Percentiles rank a stretch among this genome's conserved stretches.
These are phyloP conservation scores for Tagetes patula DNA, from an alignment of 129 eudicot genomes.

Conservation along the genomic window DNA sequence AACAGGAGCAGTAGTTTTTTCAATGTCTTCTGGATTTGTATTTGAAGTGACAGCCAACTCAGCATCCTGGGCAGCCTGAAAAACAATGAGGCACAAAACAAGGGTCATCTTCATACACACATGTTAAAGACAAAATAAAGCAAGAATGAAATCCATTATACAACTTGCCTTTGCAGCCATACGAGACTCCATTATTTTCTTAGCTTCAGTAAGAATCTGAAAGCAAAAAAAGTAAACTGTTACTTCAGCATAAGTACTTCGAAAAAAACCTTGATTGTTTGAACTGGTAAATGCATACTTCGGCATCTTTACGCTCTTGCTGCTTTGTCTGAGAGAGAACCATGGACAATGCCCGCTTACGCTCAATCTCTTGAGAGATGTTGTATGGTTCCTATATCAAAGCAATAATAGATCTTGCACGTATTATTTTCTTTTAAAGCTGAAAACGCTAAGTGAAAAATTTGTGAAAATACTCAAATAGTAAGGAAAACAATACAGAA, in stretches of 20 bases:
- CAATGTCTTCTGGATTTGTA: slow-evolving; percentile 52
- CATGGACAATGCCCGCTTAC: slow-evolving; percentile 86
- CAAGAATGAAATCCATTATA: background rate
- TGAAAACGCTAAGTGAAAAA: slow-evolving; percentile 1
- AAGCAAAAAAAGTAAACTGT: background rate
- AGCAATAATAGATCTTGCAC: background rate
- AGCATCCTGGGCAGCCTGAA: slow-evolving; percentile 67
- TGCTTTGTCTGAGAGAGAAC: slow-evolving; percentile 93
- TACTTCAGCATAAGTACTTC: background rate
- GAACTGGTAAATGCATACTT: slow-evolving; percentile 45
- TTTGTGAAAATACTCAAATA: background rate
- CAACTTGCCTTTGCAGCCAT: slow-evolving; percentile 76
- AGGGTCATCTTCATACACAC: background rate
- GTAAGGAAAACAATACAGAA: background rate
- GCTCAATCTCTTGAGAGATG: slow-evolving; percentile 75
- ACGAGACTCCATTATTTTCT: slow-evolving; percentile 76
- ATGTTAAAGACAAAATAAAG: slow-evolving; percentile 1
- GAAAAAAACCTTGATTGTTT: background rate
- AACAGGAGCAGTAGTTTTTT: slow-evolving; percentile 38
- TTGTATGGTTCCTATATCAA: slow-evolving; percentile 74
- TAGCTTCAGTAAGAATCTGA: slow-evolving; percentile 91
- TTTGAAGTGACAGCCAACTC: slow-evolving; percentile 47
- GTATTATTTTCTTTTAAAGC: background rate
- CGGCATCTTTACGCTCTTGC: slow-evolving; percentile 94
- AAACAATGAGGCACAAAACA: slow-evolving; percentile 13